These are phyloP conservation scores for Aureobasidium leucospermi DNA, from an alignment of 2,329 filamentous ascomycete species.

Conservation along the genomic window DNA sequence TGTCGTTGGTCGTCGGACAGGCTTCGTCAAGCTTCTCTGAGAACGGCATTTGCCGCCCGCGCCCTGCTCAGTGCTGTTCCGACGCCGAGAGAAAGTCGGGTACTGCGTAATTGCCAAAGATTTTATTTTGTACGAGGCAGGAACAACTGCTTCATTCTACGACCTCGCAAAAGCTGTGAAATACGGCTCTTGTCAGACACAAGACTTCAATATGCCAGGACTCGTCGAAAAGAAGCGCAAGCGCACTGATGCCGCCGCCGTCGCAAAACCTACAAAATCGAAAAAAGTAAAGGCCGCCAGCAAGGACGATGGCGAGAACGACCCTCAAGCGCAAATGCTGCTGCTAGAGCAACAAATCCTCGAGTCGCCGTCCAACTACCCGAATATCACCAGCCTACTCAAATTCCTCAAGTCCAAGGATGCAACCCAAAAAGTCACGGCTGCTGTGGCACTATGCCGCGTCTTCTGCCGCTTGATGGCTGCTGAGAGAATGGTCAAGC, in stretches of 20 bases:
- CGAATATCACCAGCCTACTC: conserved; percentile 73
- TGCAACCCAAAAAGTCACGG: conserved; percentile 51
- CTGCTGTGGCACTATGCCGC: conserved; percentile 74
- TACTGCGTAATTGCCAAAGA: conserved; percentile 1
- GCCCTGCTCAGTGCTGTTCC: not conserved
- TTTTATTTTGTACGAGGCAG: not conserved
- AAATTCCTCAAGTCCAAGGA: conserved; percentile 45
- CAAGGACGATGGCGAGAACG: conserved; percentile 29
- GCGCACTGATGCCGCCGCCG: conserved; percentile 22
- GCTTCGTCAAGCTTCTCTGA: not conserved
- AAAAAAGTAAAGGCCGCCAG: conserved; percentile 25
- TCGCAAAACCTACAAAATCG: conserved; percentile 28
- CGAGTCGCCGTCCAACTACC: conserved; percentile 83
- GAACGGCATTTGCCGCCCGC: conserved; percentile 3
- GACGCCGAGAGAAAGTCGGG: not conserved
- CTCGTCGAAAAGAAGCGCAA: conserved; percentile 37
- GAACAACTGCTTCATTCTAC: not conserved
- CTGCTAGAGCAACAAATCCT: conserved; percentile 72
- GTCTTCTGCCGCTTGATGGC: conserved; percentile 77
- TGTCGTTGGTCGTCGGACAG: not conserved
- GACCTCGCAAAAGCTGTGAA: not conserved
- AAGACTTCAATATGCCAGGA: conserved; percentile 28
- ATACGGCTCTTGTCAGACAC: not conserved
- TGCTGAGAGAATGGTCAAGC: conserved; percentile 60
- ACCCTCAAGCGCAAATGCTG: conserved; percentile 59